Evolutionary conservation across 2,329 filamentous ascomycete genomes (phyloP).

Genomic region (Epichloe hybrida): DNA sequence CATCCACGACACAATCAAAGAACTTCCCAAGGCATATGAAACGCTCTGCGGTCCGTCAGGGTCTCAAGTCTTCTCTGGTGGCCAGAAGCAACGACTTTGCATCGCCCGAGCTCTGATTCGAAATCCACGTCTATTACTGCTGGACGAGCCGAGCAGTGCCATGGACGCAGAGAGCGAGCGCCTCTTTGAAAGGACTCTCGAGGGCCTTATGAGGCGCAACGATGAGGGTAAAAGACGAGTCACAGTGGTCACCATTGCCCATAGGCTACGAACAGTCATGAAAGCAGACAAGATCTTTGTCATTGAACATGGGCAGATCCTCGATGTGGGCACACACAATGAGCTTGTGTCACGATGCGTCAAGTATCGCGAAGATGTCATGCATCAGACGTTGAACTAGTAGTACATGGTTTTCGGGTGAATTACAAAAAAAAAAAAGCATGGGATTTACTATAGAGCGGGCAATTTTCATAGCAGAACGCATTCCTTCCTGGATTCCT

Average conservation of each 20-base stretch:
- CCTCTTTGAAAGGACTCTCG: conserved; percentile 43
- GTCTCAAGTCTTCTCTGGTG: conserved; percentile 47
- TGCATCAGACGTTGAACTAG: too few relatives aligned
- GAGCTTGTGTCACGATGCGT: not conserved
- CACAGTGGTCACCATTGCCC: conserved; percentile 30
- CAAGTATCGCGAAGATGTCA: not conserved
- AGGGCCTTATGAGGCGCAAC: conserved; percentile 17
- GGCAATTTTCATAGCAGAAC: too few relatives aligned
- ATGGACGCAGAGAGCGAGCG: conserved; percentile 40
- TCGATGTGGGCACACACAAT: conserved; percentile 14
- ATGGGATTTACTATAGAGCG: too few relatives aligned
- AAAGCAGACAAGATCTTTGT: conserved; percentile 30
- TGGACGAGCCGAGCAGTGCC: conserved; percentile 38
- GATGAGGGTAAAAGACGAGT: conserved; percentile 21
- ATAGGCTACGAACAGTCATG: conserved; percentile 29
- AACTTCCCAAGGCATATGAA: conserved; percentile 42
- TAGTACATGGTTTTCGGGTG: too few relatives aligned
- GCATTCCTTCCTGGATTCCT: too few relatives aligned
- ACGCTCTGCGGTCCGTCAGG: conserved; percentile 48
- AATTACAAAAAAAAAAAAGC: too few relatives aligned
- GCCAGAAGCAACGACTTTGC: conserved; percentile 55
- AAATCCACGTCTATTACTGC: conserved; percentile 48
- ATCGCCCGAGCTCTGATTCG: conserved; percentile 57
- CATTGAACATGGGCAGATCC: conserved; percentile 24
- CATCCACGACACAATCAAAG: conserved; percentile 45